Conservation (phyloP, 106 monocot genomes). For the Apostasia ramifera region DNA sequence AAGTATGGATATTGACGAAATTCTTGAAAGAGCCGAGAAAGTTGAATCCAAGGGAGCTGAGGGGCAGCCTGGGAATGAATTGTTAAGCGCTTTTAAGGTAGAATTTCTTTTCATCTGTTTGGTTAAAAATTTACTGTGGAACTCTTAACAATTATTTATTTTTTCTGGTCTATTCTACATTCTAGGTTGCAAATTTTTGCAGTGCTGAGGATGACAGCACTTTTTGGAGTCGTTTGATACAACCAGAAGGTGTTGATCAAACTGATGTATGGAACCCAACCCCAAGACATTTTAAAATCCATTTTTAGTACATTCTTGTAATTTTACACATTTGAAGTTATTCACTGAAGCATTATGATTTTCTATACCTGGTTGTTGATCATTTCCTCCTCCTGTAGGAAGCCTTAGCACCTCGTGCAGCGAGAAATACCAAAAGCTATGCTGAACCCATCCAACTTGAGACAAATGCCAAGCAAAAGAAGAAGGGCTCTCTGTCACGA, state of each 20-base stretch:
- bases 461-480: conserved; percentile 48
- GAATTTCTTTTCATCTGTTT: conserved; percentile 5
- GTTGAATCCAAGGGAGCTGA: conserved; percentile 78
- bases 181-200: conserved; percentile 87
- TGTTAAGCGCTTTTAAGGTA: conserved; percentile 95
- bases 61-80: conserved; percentile 79
- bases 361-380: no score
- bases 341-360: no score
- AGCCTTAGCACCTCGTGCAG: conserved; percentile 93
- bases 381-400: conserved; percentile 30
- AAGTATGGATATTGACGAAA: conserved; percentile 99
- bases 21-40: conserved; percentile 99
- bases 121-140: no score
- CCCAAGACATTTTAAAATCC: neutral
- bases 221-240: conserved; percentile 98
- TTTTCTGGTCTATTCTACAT: neutral
- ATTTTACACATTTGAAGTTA: no score
- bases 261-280: conserved; percentile 39
- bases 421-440: conserved; percentile 90
- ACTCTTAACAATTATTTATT: neutral
- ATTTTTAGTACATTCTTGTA: no score
- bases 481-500: conserved; percentile 42
- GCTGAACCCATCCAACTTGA: conserved; percentile 62
- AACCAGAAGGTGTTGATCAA: conserved; percentile 66
- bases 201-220: conserved; percentile 90